Percentiles rank a stretch among this genome's conserved stretches.
These are phyloP conservation scores for Cyberlindnera galapagoensis DNA, from an alignment of 805 yeast genomes.

Conservation along the genomic window DNA sequence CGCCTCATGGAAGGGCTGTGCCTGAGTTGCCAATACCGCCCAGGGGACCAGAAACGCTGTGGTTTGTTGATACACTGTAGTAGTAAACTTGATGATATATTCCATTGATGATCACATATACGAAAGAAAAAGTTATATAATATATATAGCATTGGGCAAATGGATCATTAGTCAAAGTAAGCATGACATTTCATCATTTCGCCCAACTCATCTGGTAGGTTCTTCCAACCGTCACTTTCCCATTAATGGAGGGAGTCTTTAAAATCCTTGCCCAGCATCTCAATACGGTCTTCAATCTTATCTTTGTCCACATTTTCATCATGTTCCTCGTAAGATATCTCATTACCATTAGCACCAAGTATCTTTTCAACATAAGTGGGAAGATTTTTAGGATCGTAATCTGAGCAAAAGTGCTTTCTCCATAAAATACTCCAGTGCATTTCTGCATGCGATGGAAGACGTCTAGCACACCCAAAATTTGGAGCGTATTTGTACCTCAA, in stretches of 20 bases:
- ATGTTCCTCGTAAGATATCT: no score
- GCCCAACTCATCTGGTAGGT: slow-evolving; percentile 31
- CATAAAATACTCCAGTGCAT: slow-evolving; percentile 63
- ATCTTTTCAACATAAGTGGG: slow-evolving; percentile 30
- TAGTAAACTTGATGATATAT: no score
- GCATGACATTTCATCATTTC: slow-evolving; percentile 6
- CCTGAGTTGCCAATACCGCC: no score
- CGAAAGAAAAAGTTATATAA: no score
- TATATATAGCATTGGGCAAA: no score
- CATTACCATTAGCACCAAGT: slow-evolving; percentile 13
- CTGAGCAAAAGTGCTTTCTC: slow-evolving; percentile 40
- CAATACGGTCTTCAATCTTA: slow-evolving; percentile 12
- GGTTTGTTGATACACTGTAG: no score
- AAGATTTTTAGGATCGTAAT: slow-evolving; percentile 40
- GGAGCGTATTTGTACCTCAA: slow-evolving; percentile 49
- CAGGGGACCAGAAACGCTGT: no score
- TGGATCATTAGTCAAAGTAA: slow-evolving; percentile 5
- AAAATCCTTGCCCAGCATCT: slow-evolving; percentile 10
- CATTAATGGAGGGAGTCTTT: slow-evolving; percentile 20
- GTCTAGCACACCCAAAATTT: slow-evolving; percentile 48
- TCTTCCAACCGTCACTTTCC: slow-evolving; percentile 25
- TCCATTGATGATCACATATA: no score
- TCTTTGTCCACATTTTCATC: slow-evolving; percentile 4
- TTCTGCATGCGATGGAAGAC: slow-evolving; percentile 39
- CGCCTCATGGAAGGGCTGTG: no score